Base-by-base conservation (phyloP, 176 grass and related monocot species). In the Chloris gayana region DNA sequence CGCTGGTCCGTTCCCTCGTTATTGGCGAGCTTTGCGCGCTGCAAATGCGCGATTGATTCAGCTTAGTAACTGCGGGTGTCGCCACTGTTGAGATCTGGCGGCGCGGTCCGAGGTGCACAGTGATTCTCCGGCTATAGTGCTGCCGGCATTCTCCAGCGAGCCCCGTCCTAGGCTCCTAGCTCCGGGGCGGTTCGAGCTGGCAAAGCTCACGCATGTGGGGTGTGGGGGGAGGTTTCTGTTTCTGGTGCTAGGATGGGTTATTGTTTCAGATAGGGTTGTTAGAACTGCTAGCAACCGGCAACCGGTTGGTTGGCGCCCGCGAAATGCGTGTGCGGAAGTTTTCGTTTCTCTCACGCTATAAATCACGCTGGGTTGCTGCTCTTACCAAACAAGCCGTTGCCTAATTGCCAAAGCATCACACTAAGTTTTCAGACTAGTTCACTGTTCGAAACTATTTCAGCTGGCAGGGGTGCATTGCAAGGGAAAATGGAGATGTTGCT, bases 1-100 rank as follows among this genome's bases (percentile, higher is more conserved):
- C 5, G 39, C 13, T 5, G 37, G 4, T 6, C 22, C n/a, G 67
- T 3, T 41, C 34, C 65, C 35, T 41, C 22, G 19, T 38, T 35
- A 5, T 14, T 2, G 0, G 3, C 19, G 29, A 34, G 65, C 74
- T 70, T 84, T 44, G 50, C 68, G 77, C 31, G 63, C 76, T 42
- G 53, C 58, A 60, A 42, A 59, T 6, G 56, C 65, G 58, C 68
- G 38, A 15, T 63, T 75, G 39, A 34, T 72, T 53, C 51, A 4
- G 10, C 69, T 18, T 49, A 0, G 18, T 49, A 2, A 14, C 21
- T 10, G 30, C 21, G 76, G 18, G 17, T 71, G 9, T 17, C 47
- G 38, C 65, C 39, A 27, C 41, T 72, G 62, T 29, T 39, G 56
- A 25, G 75, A 85, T 85, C 59, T 73, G 58, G 31, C 35, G 44